Base-by-base conservation (phyloP, 1,284 basidiomycete genomes). In the Boletus holoroseus region DNA sequence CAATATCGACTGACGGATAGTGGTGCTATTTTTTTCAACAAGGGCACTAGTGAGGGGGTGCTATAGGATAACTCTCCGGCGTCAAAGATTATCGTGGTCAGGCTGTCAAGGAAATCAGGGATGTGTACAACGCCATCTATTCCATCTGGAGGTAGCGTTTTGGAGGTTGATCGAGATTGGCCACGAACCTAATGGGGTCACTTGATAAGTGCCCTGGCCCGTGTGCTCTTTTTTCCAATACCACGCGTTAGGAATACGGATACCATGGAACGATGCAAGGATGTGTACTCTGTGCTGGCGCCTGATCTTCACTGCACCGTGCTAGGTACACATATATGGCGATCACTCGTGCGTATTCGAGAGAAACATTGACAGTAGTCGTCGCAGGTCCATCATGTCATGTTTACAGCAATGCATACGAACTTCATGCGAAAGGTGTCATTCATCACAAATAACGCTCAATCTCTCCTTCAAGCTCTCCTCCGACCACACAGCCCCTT, bases 1-100 rank as follows among this genome's bases (percentile, higher is more conserved):
- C 85, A 88, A 54, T 89, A 88, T 62, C 74, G 79, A 39, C 67
- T 89, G 50, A 79, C 80, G 26, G 86, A 88, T 56, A 66, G 69
- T 7, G 75, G 79, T 7, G 76, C 78, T 15, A 66, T 78, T 0
- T 88, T 83, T 68, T 89, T 89, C 60, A 79, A 83, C 54, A 77
- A 81, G 54, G 86, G 86, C 7, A 88, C 81, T 18, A 78, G 79
- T 28, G 74, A 73, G 28, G 81, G 77, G 1, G 78, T 88, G 7
- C 64, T 88, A 45, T 88, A 60, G 44, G 26, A 38, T 44, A 24
- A n/a, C 22, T 9, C 5, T 40, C 6, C 3, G n/a, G n/a, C n/a
- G 5, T 37, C 4, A 6, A n/a, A 26, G 20, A 11, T 27, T 20
- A 16, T 20, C 24, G 11, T 18, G 16, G 12, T 16, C 30, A 30